phyloP scores from a whole-genome alignment of 202 grass and related monocot genomes.

The Setaria italica region DNA sequence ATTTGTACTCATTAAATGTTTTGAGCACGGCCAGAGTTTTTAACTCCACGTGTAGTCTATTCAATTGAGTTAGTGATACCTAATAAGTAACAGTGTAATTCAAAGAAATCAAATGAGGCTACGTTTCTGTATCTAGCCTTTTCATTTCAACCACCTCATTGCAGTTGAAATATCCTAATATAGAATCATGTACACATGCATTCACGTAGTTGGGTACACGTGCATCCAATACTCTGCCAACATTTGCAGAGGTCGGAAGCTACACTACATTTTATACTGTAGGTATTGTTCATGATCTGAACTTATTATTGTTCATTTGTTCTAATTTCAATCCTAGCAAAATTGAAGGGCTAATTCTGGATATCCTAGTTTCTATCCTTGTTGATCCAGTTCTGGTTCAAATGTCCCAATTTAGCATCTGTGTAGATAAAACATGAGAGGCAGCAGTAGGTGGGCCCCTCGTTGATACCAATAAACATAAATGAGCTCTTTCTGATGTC shows the following conservation, averaged over 20 bases:
- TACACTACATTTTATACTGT: not conserved
- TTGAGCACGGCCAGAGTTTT: not conserved
- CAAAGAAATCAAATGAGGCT: not conserved
- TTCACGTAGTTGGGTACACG: not conserved
- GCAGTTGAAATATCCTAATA: not conserved
- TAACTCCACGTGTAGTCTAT: not conserved
- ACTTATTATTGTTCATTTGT: not conserved
- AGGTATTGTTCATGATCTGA: not conserved
- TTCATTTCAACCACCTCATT: not conserved
- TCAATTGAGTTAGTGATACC: not conserved
- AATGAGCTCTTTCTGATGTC: not conserved
- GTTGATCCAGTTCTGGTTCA: not conserved
- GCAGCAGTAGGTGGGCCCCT: not conserved
- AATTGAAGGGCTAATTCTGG: slow-evolving; percentile 3
- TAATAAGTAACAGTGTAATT: not conserved
- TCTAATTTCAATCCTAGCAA: not conserved
- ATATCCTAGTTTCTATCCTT: not conserved
- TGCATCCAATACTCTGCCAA: not conserved
- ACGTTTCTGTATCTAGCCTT: not conserved
- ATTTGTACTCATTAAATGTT: slow-evolving; percentile 14
- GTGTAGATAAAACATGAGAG: not conserved
- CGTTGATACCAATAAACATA: not conserved
- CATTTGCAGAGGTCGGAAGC: not conserved
- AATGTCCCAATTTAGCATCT: not conserved
- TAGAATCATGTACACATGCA: not conserved